Evolutionary conservation across 2,329 filamentous ascomycete species (phyloP).

Genomic region (Rutstroemia sp.): DNA sequence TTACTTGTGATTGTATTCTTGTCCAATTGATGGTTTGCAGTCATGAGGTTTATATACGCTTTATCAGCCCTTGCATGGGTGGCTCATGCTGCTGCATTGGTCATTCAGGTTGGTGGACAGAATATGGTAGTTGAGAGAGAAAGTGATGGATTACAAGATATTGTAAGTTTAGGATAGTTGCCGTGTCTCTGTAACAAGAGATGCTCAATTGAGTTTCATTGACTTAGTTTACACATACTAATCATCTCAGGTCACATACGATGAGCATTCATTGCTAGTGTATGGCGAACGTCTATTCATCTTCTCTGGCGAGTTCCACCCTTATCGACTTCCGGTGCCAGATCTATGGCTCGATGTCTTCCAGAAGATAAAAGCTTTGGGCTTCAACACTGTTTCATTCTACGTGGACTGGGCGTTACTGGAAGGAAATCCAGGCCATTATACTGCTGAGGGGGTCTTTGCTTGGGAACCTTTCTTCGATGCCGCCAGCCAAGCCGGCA

Average conservation of each 20-base stretch:
- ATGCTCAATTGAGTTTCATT: neutral
- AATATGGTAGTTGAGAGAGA: constrained; percentile 43
- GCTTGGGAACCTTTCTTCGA: constrained; percentile 69
- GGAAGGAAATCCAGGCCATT: constrained; percentile 65
- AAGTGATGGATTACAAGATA: constrained; percentile 45
- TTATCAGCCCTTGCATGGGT: constrained; percentile 33
- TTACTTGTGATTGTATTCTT: neutral
- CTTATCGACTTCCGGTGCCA: constrained; percentile 53
- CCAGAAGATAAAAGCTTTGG: constrained; percentile 74
- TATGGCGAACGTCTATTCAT: constrained; percentile 55
- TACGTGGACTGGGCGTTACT: constrained; percentile 74
- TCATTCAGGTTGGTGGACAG: constrained; percentile 38
- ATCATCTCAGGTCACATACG: constrained; percentile 45
- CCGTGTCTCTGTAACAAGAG: neutral
- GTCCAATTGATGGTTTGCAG: constrained; percentile 2
- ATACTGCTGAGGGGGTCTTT: constrained; percentile 64
- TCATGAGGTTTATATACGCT: constrained; percentile 34
- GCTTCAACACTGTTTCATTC: constrained; percentile 74
- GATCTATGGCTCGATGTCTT: constrained; percentile 65
- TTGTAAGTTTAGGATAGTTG: constrained; percentile 35
- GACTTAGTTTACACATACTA: neutral
- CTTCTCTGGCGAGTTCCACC: constrained; percentile 58
- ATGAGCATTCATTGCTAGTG: constrained; percentile 55
- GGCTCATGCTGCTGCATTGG: constrained; percentile 38
- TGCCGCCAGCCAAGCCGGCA: constrained; percentile 62